Evolutionary conservation across 2,329 filamentous ascomycete species (phyloP), one percentile per base, ranked within the genome.

Genomic region (Aspergillus sp.): DNA sequence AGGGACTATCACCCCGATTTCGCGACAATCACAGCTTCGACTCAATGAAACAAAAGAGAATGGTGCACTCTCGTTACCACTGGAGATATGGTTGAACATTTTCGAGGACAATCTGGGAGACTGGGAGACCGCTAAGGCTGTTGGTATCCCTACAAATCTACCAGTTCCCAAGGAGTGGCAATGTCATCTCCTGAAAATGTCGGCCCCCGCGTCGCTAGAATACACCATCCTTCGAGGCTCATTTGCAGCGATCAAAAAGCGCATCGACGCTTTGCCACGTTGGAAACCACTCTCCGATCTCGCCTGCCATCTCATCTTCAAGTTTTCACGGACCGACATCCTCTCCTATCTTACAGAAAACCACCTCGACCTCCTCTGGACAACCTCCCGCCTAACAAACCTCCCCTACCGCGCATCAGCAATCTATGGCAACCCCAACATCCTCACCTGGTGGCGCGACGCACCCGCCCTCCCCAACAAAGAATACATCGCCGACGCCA

Each of bases 401-500:
- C 78, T 96, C 2, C 89, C 90, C 0, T 90, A 88, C 56, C 93
- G 93, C 63, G 90, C 90, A 0, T 95, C 89, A 2, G 84, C 85
- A 1, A 86, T 90, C 53, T 96, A 93, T 63, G 88, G 88, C 42
- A 85, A 88, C 45, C 83, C 82, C 1, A 86, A 90, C 50, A 86
- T 97, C 27, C 74, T 97, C 7, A 87, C 93, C 53, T 96, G 90
- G 81, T 97, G 91, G 91, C 83, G 84, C 44, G 86, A 85, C 27
- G 90, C 87, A 12, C 82, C 84, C 0, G 88, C 84, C 10, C 91
- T 95, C 53, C 76, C 89, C 2, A 88, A 86, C 51, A 90, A 91
- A 62, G 88, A 94, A 61, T 95, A 96, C 66, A 86, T 86, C 45
- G 75, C 80, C 35, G 89, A 95, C 65, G 88, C 90, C 9, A 78